phyloP scores from a whole-genome alignment of 345 rosid species.

The Gossypium raimondii region DNA sequence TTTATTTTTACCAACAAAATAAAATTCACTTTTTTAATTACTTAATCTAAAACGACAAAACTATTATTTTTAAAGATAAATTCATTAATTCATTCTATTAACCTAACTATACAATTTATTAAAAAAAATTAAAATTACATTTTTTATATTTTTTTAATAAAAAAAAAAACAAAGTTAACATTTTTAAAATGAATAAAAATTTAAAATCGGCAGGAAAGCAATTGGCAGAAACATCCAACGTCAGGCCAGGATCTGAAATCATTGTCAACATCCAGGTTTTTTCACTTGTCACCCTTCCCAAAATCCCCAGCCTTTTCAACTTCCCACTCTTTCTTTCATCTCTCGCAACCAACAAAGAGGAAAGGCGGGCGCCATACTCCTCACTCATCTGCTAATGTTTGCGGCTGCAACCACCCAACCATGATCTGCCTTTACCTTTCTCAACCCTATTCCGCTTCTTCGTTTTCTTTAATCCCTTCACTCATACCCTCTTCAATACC shows the following conservation, averaged over 20 bases:
- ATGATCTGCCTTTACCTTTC: conserved; percentile 18
- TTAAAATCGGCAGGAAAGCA: no score
- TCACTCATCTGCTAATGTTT: background rate
- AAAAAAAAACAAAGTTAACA: no score
- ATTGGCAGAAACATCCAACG: background rate
- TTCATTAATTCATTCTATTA: no score
- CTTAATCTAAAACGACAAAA: no score
- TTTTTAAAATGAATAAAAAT: no score
- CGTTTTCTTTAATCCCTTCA: conserved; percentile 16
- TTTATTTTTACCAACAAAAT: no score
- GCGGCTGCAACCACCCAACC: background rate
- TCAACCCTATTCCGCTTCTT: conserved; percentile 15
- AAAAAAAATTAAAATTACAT: no score
- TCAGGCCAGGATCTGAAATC: background rate
- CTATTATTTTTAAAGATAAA: no score
- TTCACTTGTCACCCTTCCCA: background rate
- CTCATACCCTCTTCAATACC: conserved; percentile 10
- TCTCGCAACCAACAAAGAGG: background rate
- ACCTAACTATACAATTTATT: no score
- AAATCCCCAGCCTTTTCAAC: background rate
- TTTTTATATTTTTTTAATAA: no score
- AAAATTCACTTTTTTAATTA: no score
- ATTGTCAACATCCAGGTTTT: background rate
- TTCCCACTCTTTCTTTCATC: background rate
- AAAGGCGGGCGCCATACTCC: background rate